phyloP scores from a whole-genome alignment of 75 land plant genomes.

The Chamaecyparis obtusa region DNA sequence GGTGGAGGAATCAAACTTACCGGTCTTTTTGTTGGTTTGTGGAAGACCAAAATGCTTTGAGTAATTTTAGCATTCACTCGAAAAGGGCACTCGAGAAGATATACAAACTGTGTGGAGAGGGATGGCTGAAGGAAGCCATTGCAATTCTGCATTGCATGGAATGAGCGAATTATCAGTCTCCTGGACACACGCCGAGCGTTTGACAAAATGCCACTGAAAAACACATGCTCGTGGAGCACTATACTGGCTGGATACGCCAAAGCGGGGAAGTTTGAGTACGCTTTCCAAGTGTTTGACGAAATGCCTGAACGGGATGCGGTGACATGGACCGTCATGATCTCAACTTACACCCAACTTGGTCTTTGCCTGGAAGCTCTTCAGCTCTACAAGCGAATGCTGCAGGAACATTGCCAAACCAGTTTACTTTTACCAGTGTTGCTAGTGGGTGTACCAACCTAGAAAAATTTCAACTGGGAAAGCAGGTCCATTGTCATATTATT shows the following conservation, averaged over 20 bases:
- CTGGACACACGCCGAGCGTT: constrained; percentile 14
- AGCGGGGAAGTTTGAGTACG: constrained; percentile 10
- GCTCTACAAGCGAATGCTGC: constrained; percentile 16
- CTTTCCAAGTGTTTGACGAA: constrained; percentile 6
- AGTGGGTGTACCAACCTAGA: constrained; percentile 7
- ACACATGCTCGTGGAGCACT: constrained; percentile 12
- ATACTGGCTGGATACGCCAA: constrained; percentile 10
- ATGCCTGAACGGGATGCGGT: constrained; percentile 15
- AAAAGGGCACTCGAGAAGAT: not conserved
- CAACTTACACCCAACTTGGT: constrained; percentile 17
- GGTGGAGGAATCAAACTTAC: not conserved
- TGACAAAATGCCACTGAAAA: constrained; percentile 10
- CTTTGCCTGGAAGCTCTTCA: constrained; percentile 10
- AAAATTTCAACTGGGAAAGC: constrained; percentile 12
- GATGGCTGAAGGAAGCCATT: not conserved
- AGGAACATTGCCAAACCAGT: constrained; percentile 15
- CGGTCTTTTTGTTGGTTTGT: not conserved
- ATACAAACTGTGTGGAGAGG: not conserved
- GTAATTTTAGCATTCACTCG: not conserved
- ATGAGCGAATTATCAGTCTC: not conserved
- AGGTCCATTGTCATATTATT: constrained; percentile 15
- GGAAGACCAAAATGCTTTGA: not conserved
- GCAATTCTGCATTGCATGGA: not conserved
- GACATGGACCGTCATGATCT: constrained; percentile 25
- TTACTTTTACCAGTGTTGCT: constrained; percentile 21